Base-by-base conservation (phyloP, 116 monocot genomes). In the Dioscorea cayenensis region DNA sequence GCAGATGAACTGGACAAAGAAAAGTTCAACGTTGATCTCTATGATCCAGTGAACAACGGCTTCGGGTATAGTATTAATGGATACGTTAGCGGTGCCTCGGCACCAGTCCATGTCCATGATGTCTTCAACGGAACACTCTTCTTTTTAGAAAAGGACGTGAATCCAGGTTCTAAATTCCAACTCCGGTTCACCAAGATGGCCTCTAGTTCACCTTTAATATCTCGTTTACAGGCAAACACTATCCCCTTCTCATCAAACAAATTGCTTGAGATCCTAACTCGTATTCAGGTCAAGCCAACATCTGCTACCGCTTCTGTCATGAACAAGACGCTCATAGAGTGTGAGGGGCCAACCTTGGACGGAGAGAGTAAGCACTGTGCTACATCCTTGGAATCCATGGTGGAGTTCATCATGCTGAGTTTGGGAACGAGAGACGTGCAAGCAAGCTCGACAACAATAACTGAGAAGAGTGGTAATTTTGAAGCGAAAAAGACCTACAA, bases 81-180 rank as follows among this genome's bases (percentile, higher is more conserved):
- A n/a, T n/a, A n/a, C n/a, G n/a, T n/a, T n/a, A n/a, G n/a, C n/a
- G n/a, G n/a, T n/a, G n/a, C n/a, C n/a, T n/a, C n/a, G n/a, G n/a
- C n/a, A n/a, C n/a, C n/a, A n/a, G n/a, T n/a, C n/a, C n/a, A n/a
- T n/a, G n/a, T 65, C 61, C 69, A 70, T 21, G 69, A 65, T 17
- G 75, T 72, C 38, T 72, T 52, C 64, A 60, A 66, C 64, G 70
- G 64, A 7, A 59, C 68, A 2, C 72, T 84, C 73, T 85, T 80
- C 77, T 72, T 85, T 72, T 63, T 80, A 51, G 77, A 85, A 69
- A 70, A 82, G 12, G 85, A 82, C 60, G 61, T 89, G 13, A 74
- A 29, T 60, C 60, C 72, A 0, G 80, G 82, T 9, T 19, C 75
- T 14, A 80, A 74, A 60, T 63, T 82, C 70, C 66, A 66, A 35